Evolutionary conservation across 2,329 filamentous ascomycete species (phyloP).

Genomic region (Pseudocercospora musae): DNA sequence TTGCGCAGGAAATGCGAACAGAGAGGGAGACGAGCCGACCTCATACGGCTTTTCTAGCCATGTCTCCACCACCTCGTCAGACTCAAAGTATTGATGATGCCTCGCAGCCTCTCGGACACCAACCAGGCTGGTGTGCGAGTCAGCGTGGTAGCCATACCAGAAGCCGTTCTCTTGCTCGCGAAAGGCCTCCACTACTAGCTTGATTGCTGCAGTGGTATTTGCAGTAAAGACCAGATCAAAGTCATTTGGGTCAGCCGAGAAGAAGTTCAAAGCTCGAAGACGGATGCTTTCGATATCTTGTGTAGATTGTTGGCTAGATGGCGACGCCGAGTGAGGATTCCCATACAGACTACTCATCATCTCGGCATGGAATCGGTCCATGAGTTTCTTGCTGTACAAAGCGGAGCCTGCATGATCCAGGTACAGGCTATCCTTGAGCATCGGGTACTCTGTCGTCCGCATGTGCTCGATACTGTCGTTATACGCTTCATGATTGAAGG

Average conservation of each 20-base stretch:
- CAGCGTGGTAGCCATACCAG: constrained; percentile 76
- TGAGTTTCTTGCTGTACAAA: constrained; percentile 61
- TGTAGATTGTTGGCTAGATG: constrained; percentile 72
- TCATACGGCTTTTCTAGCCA: constrained; percentile 54
- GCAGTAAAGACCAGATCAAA: constrained; percentile 90
- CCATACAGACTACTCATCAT: constrained; percentile 78
- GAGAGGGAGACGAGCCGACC: constrained; percentile 35
- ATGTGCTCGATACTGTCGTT: constrained; percentile 48
- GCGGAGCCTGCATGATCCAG: constrained; percentile 97
- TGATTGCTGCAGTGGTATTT: constrained; percentile 88
- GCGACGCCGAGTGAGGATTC: constrained; percentile 83
- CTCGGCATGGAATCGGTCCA: constrained; percentile 75
- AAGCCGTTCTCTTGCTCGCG: constrained; percentile 67
- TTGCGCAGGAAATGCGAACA: constrained; percentile 85
- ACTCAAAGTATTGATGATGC: constrained; percentile 62
- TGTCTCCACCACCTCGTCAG: constrained; percentile 58
- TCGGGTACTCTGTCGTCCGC: constrained; percentile 48
- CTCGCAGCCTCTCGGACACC: constrained; percentile 66
- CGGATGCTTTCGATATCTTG: constrained; percentile 70
- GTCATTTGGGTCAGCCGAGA: constrained; percentile 73
- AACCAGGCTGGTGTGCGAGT: constrained; percentile 82
- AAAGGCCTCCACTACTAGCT: constrained; percentile 77
- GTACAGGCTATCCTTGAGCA: constrained; percentile 50
- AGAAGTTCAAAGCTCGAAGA: constrained; percentile 67
- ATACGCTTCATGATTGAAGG: constrained; percentile 22